A percentile compares a stretch with the other conserved stretches of the same genome.
Conservation (phyloP, 2,329 filamentous ascomycete genomes). For the Ceratocystis harringtonii region DNA sequence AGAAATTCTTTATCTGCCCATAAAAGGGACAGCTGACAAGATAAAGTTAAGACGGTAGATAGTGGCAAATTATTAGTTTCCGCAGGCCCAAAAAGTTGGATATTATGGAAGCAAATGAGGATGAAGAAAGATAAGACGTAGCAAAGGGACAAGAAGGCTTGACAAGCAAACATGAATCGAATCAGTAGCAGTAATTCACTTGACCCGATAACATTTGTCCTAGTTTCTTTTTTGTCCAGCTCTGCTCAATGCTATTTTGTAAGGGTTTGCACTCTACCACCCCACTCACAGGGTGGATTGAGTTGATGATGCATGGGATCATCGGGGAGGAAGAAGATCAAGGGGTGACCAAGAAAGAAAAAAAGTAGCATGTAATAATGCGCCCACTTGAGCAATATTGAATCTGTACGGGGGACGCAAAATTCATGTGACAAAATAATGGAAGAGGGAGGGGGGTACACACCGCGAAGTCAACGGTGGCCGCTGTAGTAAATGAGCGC, state of each 20-base stretch:
- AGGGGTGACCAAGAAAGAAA: neutral
- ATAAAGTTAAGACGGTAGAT: neutral
- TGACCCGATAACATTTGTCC: neutral
- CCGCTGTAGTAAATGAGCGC: neutral
- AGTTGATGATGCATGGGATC: neutral
- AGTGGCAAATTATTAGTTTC: neutral
- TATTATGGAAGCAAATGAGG: neutral
- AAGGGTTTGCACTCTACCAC: neutral
- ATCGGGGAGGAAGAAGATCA: neutral
- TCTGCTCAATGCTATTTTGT: neutral
- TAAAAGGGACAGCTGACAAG: neutral
- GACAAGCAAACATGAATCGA: neutral
- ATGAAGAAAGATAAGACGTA: slow-evolving; percentile 5
- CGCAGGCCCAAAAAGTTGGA: neutral
- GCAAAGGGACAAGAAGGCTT: neutral
- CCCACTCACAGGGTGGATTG: neutral
- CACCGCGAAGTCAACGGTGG: neutral
- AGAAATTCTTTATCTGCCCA: neutral
- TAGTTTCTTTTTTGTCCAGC: neutral
- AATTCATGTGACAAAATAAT: neutral
- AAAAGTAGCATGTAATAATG: neutral
- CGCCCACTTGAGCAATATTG: neutral
- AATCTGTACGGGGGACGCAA: neutral
- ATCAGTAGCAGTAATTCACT: neutral
- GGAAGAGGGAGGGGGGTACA: neutral